Evolutionary conservation across 371 early-diverging fungal genomes (phyloP).

Genomic region (Mucor plumbeus): DNA sequence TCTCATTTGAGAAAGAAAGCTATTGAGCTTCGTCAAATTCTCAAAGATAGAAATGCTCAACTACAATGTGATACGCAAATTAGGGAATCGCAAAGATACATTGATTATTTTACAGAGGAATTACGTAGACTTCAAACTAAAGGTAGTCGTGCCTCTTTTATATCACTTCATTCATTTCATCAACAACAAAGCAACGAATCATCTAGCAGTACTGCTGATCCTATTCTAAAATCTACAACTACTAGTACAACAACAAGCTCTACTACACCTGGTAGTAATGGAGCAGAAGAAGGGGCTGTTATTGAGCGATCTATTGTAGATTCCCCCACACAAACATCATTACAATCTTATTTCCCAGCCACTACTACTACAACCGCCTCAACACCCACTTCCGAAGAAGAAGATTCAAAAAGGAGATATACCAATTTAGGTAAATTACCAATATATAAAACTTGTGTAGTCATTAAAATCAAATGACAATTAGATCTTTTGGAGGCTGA

Average conservation of each 20-base stretch:
- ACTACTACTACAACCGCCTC: neutral
- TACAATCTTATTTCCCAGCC: slow-evolving; percentile 8
- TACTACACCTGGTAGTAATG: neutral
- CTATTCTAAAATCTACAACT: neutral
- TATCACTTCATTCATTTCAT: slow-evolving; percentile 11
- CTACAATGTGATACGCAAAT: slow-evolving; percentile 80
- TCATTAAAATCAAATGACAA: neutral
- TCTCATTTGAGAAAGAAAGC: slow-evolving; percentile 70
- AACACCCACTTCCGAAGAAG: slow-evolving; percentile 15
- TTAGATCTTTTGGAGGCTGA: slow-evolving; percentile 75
- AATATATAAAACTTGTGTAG: neutral
- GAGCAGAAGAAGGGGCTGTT: neutral
- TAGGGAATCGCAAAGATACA: slow-evolving; percentile 76
- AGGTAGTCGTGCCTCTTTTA: slow-evolving; percentile 29
- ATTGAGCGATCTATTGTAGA: neutral
- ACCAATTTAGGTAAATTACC: slow-evolving; percentile 49
- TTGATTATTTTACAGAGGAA: slow-evolving; percentile 80
- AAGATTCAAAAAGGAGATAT: slow-evolving; percentile 36
- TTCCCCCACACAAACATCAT: slow-evolving; percentile 11
- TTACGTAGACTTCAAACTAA: slow-evolving; percentile 41
- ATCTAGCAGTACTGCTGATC: neutral
- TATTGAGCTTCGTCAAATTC: slow-evolving; percentile 62
- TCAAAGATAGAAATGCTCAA: slow-evolving; percentile 66
- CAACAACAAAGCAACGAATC: slow-evolving; percentile 1
- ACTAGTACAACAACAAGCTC: slow-evolving; percentile 5